These are phyloP conservation scores for Gautieria morchelliformis DNA, from an alignment of 768 basidiomycete species.

Conservation along the genomic window DNA sequence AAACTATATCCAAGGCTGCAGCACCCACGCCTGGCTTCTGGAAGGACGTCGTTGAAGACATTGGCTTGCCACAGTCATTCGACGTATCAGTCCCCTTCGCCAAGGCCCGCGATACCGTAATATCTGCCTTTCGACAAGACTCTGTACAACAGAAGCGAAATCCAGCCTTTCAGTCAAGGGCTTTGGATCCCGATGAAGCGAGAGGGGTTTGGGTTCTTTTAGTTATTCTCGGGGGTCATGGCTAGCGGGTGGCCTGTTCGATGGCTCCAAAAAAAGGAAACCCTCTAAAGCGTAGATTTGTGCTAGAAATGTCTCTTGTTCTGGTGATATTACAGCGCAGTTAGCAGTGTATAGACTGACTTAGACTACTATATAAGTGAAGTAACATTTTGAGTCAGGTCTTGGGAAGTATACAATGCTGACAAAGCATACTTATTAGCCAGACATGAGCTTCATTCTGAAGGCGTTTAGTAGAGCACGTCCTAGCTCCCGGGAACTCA, in stretches of 20 bases:
- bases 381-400: too few relatives aligned
- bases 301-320: too few relatives aligned
- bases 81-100: constrained; percentile 13
- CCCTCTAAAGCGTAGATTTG: too few relatives aligned
- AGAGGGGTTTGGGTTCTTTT: constrained; percentile 39
- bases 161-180: constrained; percentile 19
- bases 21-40: constrained; percentile 17
- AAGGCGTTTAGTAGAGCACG: neutral
- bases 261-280: neutral
- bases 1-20: constrained; percentile 10
- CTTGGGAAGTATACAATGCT: neutral
- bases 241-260: constrained; percentile 28
- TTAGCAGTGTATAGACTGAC: too few relatives aligned
- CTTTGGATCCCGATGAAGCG: constrained; percentile 34
- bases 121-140: constrained; percentile 9
- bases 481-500: constrained; percentile 21
- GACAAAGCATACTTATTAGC: neutral
- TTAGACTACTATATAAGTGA: too few relatives aligned
- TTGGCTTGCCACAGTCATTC: constrained; percentile 26
- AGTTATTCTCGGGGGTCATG: constrained; percentile 42
- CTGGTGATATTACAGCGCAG: too few relatives aligned
- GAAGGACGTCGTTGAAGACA: constrained; percentile 28
- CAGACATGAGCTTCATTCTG: neutral
- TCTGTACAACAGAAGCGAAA: constrained; percentile 11
- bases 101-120: constrained; percentile 10